A percentile compares a stretch with the other conserved stretches of the same genome.
These are phyloP conservation scores for Lichina pygmaea DNA, from an alignment of 495 filamentous ascomycete species.

Conservation along the genomic window DNA sequence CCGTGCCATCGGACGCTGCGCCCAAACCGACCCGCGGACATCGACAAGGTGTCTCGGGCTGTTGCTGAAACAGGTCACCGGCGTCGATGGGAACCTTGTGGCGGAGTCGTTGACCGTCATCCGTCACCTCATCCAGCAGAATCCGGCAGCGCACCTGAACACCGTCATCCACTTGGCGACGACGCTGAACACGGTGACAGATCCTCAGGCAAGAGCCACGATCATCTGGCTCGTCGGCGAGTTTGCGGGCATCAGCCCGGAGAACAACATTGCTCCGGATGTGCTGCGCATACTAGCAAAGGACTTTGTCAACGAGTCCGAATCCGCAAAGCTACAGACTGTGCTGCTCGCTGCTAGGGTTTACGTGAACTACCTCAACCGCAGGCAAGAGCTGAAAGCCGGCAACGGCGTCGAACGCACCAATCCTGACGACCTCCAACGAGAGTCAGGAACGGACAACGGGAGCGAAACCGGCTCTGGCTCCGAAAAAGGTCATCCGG, in stretches of 20 bases:
- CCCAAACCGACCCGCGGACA: constrained; percentile 43
- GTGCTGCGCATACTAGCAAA: constrained; percentile 75
- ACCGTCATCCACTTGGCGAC: constrained; percentile 84
- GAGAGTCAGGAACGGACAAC: constrained; percentile 6
- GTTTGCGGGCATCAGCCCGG: constrained; percentile 50
- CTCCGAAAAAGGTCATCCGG: constrained; percentile 21
- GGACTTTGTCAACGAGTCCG: constrained; percentile 57
- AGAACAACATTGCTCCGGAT: constrained; percentile 74
- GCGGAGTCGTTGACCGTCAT: constrained; percentile 83
- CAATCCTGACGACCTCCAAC: constrained; percentile 3
- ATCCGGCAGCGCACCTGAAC: constrained; percentile 42
- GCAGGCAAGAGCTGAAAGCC: constrained; percentile 7
- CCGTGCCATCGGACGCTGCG: constrained; percentile 75
- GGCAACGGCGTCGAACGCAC: neutral
- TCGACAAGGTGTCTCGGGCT: constrained; percentile 54
- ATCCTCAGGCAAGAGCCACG: constrained; percentile 63
- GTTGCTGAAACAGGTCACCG: constrained; percentile 60
- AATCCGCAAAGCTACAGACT: constrained; percentile 71
- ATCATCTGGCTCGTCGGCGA: constrained; percentile 97
- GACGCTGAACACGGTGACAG: constrained; percentile 61
- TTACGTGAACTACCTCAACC: constrained; percentile 67
- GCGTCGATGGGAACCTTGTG: constrained; percentile 58
- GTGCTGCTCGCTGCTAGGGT: constrained; percentile 82
- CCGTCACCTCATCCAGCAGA: constrained; percentile 80
- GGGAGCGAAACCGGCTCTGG: constrained; percentile 16